phyloP scores from a whole-genome alignment of 2,329 filamentous ascomycete species.

The Verticillium klebahnii region DNA sequence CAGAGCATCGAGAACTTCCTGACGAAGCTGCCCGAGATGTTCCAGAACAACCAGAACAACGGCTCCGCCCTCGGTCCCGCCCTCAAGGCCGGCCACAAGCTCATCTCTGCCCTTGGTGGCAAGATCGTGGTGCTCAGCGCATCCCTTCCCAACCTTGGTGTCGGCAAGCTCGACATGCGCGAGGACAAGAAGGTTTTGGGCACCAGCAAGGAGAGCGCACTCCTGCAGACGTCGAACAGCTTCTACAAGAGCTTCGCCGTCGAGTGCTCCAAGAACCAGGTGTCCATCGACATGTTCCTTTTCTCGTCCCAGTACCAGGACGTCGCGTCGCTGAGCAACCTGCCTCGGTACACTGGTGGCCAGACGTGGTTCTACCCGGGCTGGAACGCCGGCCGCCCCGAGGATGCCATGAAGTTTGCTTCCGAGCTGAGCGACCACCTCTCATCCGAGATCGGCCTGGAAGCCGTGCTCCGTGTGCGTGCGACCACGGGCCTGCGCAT shows the following conservation, averaged over 20 bases:
- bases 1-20: constrained; percentile 90
- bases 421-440: constrained; percentile 95
- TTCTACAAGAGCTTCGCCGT: constrained; percentile 99
- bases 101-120: constrained; percentile 89
- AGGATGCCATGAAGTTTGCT: constrained; percentile 97
- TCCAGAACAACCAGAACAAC: constrained; percentile 85
- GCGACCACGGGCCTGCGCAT: constrained; percentile 93
- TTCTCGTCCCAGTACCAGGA: constrained; percentile 97
- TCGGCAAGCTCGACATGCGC: constrained; percentile 85
- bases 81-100: constrained; percentile 86
- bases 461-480: constrained; percentile 91
- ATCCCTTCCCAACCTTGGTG: constrained; percentile 83
- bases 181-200: constrained; percentile 96
- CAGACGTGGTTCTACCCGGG: constrained; percentile 98
- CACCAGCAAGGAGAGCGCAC: constrained; percentile 81
- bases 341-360: constrained; percentile 92
- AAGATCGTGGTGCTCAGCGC: constrained; percentile 92
- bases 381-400: constrained; percentile 89
- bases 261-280: constrained; percentile 97
- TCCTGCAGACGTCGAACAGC: constrained; percentile 88
- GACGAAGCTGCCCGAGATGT: constrained; percentile 90
- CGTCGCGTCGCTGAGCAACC: constrained; percentile 90
- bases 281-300: constrained; percentile 97
- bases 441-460: constrained; percentile 92
- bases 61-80: constrained; percentile 95